A percentile compares a stretch with the other conserved stretches of the same genome.
Evolutionary conservation across 441 rosid species (phyloP).

Genomic region (Euphorbia schlechtendalii): DNA sequence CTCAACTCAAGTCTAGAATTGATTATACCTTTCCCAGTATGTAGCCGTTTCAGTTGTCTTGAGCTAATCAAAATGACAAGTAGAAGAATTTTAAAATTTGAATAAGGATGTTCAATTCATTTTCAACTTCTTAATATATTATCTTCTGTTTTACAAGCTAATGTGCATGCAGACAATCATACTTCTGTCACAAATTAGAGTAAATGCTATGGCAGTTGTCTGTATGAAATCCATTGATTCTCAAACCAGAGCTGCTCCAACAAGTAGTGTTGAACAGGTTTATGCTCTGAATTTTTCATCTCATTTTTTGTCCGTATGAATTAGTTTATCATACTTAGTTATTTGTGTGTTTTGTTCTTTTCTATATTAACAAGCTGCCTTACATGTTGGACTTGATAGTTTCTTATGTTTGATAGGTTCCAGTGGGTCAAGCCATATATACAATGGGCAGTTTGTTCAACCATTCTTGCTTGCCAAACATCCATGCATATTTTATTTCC

Average conservation of each 20-base stretch:
- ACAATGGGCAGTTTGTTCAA: conserved; percentile 67
- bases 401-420: conserved; percentile 39
- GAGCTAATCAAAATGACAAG: background rate
- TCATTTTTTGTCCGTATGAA: no score
- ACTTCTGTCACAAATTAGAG: conserved; percentile 68
- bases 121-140: background rate
- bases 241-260: conserved; percentile 31
- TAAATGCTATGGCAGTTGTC: conserved; percentile 70
- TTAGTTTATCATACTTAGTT: no score
- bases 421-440: conserved; percentile 80
- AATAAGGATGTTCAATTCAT: background rate
- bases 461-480: conserved; percentile 85
- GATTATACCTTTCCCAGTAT: no score
- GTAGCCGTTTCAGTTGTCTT: background rate
- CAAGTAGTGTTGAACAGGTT: conserved; percentile 67
- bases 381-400: conserved; percentile 16
- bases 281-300: no score
- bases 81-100: background rate
- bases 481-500: conserved; percentile 80
- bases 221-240: conserved; percentile 56
- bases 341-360: no score
- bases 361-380: background rate
- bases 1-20: background rate
- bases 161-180: conserved; percentile 46
- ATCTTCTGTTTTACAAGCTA: background rate